Evolutionary conservation across 1,284 basidiomycete species (phyloP), one percentile per base, ranked within the genome.

Genomic region (Fomitiporia mediterranea): DNA sequence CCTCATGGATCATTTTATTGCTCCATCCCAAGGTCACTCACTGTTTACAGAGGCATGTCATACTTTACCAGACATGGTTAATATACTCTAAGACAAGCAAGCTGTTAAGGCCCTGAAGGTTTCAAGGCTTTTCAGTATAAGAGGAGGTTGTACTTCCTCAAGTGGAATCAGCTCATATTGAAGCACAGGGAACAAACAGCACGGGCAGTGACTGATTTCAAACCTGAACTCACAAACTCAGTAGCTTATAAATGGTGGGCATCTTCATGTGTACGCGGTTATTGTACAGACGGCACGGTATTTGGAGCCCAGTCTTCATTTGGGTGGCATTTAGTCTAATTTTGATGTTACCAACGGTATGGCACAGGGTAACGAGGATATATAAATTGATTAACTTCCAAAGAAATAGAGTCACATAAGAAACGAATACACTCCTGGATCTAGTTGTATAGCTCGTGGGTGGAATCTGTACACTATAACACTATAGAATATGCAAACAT

Each of bases 181-280:
- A 52, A 56, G 19, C 59, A 67, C 44, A 57, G 67, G 13, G 64
- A 66, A n/a, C 62, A 63, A 28, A 61, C 62, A 3, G 57, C 53
- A 6, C 42, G 49, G 4, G 58, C 65, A 15, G 64, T 66, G 19
- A 43, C 39, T 8, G 53, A 53, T 23, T 35, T 54, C 15, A 43
- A 35, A 5, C 44, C 21, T n/a, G 57, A 58, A 17, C 28, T 55
- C 21, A 39, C 5, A 34, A 35, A 9, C 48, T 35, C 9, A 30
- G 43, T 17, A 42, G 46, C 13, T 27, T 57, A 27, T 23, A 17
- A 21, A 8, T 48, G 21, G 51, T 53, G 34, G 37, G 44, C 56
- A n/a, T n/a, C n/a, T 37, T 42, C 56, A 21, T 57, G 50, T n/a
- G n/a, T n/a, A n/a, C n/a, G 51, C 25, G 42, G 11, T 32, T 57